A percentile compares a stretch with the other conserved stretches of the same genome.
phyloP scores from a whole-genome alignment of 805 yeast genomes.

The Komagataella populi region DNA sequence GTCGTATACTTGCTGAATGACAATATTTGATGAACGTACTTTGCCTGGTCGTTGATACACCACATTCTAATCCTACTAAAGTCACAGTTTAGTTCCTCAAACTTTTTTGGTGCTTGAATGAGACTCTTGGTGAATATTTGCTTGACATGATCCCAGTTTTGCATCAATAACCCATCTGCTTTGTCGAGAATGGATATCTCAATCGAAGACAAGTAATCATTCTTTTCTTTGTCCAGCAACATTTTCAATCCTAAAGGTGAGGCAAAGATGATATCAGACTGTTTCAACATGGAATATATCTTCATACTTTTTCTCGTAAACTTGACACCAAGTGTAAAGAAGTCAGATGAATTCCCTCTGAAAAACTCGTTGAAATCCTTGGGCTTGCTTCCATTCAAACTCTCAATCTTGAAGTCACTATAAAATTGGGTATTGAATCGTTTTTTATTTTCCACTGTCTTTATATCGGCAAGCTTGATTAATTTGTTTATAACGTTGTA shows the following conservation, averaged over 20 bases:
- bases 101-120: slow-evolving; percentile 64
- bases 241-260: slow-evolving; percentile 83
- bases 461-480: slow-evolving; percentile 48
- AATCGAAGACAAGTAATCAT: slow-evolving; percentile 78
- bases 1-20: slow-evolving; percentile 65
- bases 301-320: slow-evolving; percentile 81
- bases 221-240: slow-evolving; percentile 46
- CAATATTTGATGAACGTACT: slow-evolving; percentile 61
- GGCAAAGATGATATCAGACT: slow-evolving; percentile 77
- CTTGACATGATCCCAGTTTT: slow-evolving; percentile 78
- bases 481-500: slow-evolving; percentile 52
- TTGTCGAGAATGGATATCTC: slow-evolving; percentile 74
- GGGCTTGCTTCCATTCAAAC: slow-evolving; percentile 45
- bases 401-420: slow-evolving; percentile 22
- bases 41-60: slow-evolving; percentile 76
- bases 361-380: slow-evolving; percentile 70
- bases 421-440: slow-evolving; percentile 63
- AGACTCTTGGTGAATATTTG: slow-evolving; percentile 54
- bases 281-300: slow-evolving; percentile 70
- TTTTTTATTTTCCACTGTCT: slow-evolving; percentile 68
- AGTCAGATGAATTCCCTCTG: slow-evolving; percentile 84
- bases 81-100: slow-evolving; percentile 54
- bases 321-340: slow-evolving; percentile 83
- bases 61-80: slow-evolving; percentile 87
- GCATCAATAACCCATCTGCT: slow-evolving; percentile 79